These are phyloP conservation scores for Novymonas esmeraldas DNA, from an alignment of 208 protist genomes.

Conservation along the genomic window DNA sequence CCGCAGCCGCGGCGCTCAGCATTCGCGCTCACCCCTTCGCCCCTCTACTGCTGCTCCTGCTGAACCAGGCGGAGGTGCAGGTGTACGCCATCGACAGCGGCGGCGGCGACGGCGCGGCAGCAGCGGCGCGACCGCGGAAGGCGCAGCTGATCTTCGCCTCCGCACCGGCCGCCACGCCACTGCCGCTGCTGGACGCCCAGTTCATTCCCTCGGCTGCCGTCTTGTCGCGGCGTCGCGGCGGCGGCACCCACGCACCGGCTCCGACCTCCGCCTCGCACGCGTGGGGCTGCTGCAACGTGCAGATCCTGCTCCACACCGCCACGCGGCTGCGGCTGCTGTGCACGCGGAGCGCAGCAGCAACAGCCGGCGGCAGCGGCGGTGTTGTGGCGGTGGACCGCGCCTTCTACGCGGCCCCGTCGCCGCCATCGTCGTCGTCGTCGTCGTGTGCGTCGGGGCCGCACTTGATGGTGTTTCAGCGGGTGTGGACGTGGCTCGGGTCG, in stretches of 20 bases:
- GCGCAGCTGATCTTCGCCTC: slow-evolving; percentile 19
- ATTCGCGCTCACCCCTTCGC: slow-evolving; percentile 45
- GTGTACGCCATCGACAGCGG: slow-evolving; percentile 31
- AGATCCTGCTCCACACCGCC: slow-evolving; percentile 31
- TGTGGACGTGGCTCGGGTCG: slow-evolving; percentile 48
- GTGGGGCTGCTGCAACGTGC: slow-evolving; percentile 23
- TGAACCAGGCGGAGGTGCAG: slow-evolving; percentile 27
- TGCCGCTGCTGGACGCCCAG: slow-evolving; percentile 29
- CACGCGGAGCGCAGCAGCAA: slow-evolving; percentile 7
- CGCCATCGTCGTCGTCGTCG: not conserved
- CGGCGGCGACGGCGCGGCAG: too few species aligned
- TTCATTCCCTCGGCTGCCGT: slow-evolving; percentile 32
- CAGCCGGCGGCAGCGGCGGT: not conserved
- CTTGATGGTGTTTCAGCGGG: slow-evolving; percentile 27
- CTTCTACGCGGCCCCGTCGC: slow-evolving; percentile 24
- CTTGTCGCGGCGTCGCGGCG: slow-evolving; percentile 5
- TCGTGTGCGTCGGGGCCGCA: not conserved
- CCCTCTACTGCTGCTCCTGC: slow-evolving; percentile 31
- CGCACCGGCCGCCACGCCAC: not conserved
- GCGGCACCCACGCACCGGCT: too few species aligned
- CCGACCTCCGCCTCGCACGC: not conserved
- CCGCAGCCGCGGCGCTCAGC: slow-evolving; percentile 6
- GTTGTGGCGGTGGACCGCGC: slow-evolving; percentile 22
- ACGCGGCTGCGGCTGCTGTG: slow-evolving; percentile 23
- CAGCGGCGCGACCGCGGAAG: not conserved